Evolutionary conservation across 495 filamentous ascomycete species (phyloP).

Genomic region (Aspergillus mulundensis): DNA sequence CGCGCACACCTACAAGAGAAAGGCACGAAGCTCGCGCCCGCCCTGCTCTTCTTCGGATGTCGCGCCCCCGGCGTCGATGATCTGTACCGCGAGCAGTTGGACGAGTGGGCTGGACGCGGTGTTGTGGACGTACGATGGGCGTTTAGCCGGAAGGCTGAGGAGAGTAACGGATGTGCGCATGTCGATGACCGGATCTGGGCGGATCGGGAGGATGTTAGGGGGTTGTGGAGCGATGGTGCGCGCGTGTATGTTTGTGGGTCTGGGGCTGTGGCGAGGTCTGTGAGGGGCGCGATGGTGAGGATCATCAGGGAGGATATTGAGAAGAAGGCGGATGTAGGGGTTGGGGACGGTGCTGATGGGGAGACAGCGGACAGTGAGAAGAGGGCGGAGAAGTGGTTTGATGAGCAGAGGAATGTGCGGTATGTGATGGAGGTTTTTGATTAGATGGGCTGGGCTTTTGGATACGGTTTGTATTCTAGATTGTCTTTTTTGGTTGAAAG

Average conservation of each 20-base stretch:
- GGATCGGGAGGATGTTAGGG: background rate
- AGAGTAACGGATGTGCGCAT: background rate
- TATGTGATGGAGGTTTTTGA: slow-evolving; percentile 10
- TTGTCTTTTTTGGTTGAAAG: too few relatives aligned
- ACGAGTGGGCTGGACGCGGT: background rate
- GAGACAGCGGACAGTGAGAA: background rate
- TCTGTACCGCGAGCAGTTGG: slow-evolving; percentile 27
- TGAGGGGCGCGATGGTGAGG: background rate
- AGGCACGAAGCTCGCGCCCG: background rate
- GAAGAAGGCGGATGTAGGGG: background rate
- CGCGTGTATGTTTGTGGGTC: slow-evolving; percentile 12
- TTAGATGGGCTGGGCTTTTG: background rate
- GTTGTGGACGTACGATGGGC: slow-evolving; percentile 5
- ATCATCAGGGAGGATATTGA: background rate
- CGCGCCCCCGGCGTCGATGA: slow-evolving; percentile 26
- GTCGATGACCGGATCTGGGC: slow-evolving; percentile 3
- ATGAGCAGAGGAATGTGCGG: background rate
- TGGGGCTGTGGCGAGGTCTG: background rate
- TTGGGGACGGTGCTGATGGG: background rate
- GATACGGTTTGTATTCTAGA: too few relatives aligned
- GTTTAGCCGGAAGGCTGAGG: background rate
- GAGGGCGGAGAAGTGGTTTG: background rate
- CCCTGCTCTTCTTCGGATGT: slow-evolving; percentile 21
- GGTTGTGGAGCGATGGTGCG: slow-evolving; percentile 2
- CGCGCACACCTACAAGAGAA: slow-evolving; percentile 8